Evolutionary conservation across 371 early-diverging fungal species (phyloP), one percentile per base, ranked within the genome.

Genomic region (Parasitella parasitica): DNA sequence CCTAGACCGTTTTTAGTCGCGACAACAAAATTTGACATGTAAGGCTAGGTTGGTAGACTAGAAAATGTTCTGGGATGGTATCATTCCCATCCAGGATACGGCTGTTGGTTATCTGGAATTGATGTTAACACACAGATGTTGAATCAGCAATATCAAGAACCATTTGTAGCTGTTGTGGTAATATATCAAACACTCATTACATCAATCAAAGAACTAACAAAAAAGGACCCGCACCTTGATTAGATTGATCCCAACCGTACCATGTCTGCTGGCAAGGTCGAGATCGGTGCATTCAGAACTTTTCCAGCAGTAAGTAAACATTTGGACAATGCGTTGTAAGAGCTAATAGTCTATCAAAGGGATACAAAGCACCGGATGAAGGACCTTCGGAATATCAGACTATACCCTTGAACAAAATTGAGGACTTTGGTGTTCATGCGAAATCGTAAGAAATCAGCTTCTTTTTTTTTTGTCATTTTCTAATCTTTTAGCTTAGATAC

Each of bases 51-150:
- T n/a, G 97, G 96, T 6, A 85, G 97, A 34, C 69, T 91, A 6
- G 99, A 98, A 69, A 94, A 97, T 70, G 94, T 87, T 3, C 86
- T 97, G 68, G 99, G 99, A 2, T 98, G 99, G 99, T 98, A 98
- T 81, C 99, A 98, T 72, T 91, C 91, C 38, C 99, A 98, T 79
- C 99, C 99, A 16, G 99, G 99, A 13, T 98, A 97, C 69, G 97
- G 98, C 2, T 97, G 98, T 77, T 98, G 99, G 99, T 83, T 98
- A 54, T 97, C 97, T 6, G 98, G 99, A 24, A 97, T 98, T 70
- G 99, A 98, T 70, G 97, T 97, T 24, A 83, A 85, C 54, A 98
- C 99, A 12, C 98, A 98, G 72, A 92, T 89, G 89, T 75, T 93
- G 37, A 96, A 97, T 75, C 98, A 98, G 70, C 86, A 90, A 72